phyloP scores from a whole-genome alignment of 441 rosid species.

The Theobroma grandiflorum region DNA sequence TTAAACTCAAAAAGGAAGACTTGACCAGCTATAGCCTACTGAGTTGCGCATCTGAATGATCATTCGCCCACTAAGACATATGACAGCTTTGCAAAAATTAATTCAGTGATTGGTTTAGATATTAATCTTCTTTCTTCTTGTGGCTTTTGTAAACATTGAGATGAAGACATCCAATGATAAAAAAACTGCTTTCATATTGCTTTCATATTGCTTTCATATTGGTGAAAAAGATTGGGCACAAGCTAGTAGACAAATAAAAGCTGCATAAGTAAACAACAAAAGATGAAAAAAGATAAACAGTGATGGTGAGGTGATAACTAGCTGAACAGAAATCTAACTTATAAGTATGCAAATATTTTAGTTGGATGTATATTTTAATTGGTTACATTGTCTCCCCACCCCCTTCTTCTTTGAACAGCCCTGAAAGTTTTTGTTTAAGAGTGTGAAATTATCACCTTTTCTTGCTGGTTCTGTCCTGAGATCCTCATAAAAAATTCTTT shows the following conservation, averaged over 20 bases:
- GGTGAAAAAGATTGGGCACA: neutral
- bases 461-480: constrained; percentile 44
- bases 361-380: neutral
- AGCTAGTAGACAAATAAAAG: neutral
- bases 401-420: neutral
- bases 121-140: no score
- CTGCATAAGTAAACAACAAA: neutral
- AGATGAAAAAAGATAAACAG: neutral
- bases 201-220: neutral
- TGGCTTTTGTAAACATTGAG: neutral
- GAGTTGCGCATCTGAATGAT: neutral
- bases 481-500: constrained; percentile 87
- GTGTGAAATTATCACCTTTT: constrained; percentile 25
- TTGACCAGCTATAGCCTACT: constrained; percentile 26
- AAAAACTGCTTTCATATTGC: neutral
- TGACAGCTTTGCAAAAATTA: neutral
- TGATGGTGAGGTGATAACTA: neutral
- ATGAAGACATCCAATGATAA: neutral
- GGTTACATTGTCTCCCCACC: neutral
- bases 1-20: constrained; percentile 34
- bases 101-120: neutral
- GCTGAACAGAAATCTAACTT: neutral
- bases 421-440: neutral
- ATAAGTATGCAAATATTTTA: neutral
- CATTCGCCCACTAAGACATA: constrained; percentile 9